phyloP scores from a whole-genome alignment of 1,139 yeast species.

The Barnettozyma hawaiiensis region DNA sequence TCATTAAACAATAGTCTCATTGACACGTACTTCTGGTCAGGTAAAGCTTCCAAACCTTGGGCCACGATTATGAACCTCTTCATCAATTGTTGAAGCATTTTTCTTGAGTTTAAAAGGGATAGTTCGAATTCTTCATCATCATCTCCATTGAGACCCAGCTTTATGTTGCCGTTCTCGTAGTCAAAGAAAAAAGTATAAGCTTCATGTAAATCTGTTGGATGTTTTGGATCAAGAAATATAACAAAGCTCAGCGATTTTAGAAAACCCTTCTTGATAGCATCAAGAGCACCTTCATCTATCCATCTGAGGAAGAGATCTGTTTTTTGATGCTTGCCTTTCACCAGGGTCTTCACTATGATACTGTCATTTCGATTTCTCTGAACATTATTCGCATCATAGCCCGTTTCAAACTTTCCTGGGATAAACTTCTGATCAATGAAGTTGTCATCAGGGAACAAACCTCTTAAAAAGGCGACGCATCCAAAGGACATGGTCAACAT shows the following conservation, averaged over 20 bases:
- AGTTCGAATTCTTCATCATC: slow-evolving; percentile 18
- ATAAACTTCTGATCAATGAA: slow-evolving; percentile 41
- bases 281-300: slow-evolving; percentile 45
- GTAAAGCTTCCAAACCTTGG: slow-evolving; percentile 46
- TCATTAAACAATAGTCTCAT: slow-evolving; percentile 46
- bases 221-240: slow-evolving; percentile 36
- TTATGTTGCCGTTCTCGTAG: slow-evolving; percentile 31
- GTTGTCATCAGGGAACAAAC: slow-evolving; percentile 43
- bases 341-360: slow-evolving; percentile 41
- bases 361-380: slow-evolving; percentile 27
- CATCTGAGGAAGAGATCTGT: slow-evolving; percentile 44
- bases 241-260: slow-evolving; percentile 42
- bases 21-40: slow-evolving; percentile 38
- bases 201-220: slow-evolving; percentile 39
- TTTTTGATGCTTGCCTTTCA: slow-evolving; percentile 38
- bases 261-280: slow-evolving; percentile 37
- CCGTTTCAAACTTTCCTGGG: slow-evolving; percentile 29
- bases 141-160: slow-evolving; percentile 25
- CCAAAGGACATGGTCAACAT: slow-evolving; percentile 44
- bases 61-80: slow-evolving; percentile 46
- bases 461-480: slow-evolving; percentile 46
- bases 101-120: slow-evolving; percentile 32
- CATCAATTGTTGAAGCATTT: slow-evolving; percentile 40
- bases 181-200: slow-evolving; percentile 44
- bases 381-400: slow-evolving; percentile 24